Evolutionary conservation across 139 green algal species (phyloP), one percentile per base, ranked within the genome.

Genomic region (Chlorella sp.): DNA sequence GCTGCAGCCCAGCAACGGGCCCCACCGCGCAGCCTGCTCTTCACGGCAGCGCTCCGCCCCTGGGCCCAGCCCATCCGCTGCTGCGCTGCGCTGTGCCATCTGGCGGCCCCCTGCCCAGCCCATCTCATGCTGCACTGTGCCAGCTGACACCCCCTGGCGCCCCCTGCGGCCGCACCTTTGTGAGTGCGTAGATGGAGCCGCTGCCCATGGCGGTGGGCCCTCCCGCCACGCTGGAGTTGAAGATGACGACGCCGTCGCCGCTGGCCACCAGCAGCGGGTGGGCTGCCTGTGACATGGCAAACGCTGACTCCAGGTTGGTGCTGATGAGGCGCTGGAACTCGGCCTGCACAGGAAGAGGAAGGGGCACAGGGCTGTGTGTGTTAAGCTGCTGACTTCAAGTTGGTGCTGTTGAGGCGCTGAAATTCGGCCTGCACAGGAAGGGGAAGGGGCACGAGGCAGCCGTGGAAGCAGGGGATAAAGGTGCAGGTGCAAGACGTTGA

Each of bases 221-320:
- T 0, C 97, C 97, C 9, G 97, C 96, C 28, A 99, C 96, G 37
- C 93, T 97, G 19, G 89, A 95, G 89, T 97, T 98, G 89, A 99
- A 96, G 21, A 99, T 88, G 3, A 99, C 89, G 34, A 68, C 80
- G 5, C 81, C 87, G 32, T 78, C 18, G 21, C 90, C 89, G 60
- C 89, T 88, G n/a, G 88, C 89, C 66, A 93, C 92, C 24, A 97
- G 90, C 78, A 97, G 64, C 16, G 92, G 90, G 64, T 93, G 80
- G 28, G 82, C 91, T 26, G 92, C 78, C 93, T 98, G 96, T 73
- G 88, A 95, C 0, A 99, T 86, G 42, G 90, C 57, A 91, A 96
- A 98, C 0, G 95, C 93, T 0, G 92, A 95, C 60, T 98, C 93
- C 34, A 99, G 87, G 92, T 99, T 99, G 66, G 94, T 96, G 53